A percentile compares a stretch with the other conserved stretches of the same genome.
Evolutionary conservation across 371 early-diverging fungal genomes (phyloP).

Genomic region (Dentiscutata heterogama): DNA sequence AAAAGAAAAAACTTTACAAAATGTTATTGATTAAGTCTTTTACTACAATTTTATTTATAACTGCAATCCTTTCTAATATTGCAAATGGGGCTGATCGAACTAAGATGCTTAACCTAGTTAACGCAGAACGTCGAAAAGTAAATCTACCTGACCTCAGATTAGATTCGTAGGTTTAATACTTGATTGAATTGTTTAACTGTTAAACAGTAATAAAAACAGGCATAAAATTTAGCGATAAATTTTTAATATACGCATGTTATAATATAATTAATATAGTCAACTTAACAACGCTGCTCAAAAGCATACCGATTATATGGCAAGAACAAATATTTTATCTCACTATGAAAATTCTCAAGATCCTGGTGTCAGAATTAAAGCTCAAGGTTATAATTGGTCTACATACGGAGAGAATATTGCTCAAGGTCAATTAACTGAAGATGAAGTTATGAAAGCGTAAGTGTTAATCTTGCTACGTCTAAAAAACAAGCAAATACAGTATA

Average conservation of each 20-base stretch:
- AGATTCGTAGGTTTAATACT: neutral
- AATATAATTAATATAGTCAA: neutral
- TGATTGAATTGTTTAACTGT: too few species aligned
- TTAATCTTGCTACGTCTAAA: neutral
- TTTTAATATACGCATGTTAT: too few species aligned
- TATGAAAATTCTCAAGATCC: slow-evolving; percentile 52
- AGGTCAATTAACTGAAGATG: slow-evolving; percentile 19
- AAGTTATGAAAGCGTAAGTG: slow-evolving; percentile 49
- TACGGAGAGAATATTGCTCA: slow-evolving; percentile 58
- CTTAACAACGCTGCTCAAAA: slow-evolving; percentile 26
- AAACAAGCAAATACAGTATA: neutral
- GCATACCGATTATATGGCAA: slow-evolving; percentile 35
- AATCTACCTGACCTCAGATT: neutral
- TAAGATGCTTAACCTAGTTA: neutral
- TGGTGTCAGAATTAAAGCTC: slow-evolving; percentile 49
- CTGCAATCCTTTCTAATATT: neutral
- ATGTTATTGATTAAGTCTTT: neutral
- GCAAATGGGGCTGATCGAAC: neutral
- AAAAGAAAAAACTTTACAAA: too few species aligned
- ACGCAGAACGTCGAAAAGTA: neutral
- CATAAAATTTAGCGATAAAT: neutral
- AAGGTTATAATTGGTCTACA: slow-evolving; percentile 50
- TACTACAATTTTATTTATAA: neutral
- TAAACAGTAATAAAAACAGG: neutral
- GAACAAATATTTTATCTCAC: slow-evolving; percentile 16